Evolutionary conservation across 495 filamentous ascomycete species (phyloP).

Genomic region (Lepidopterella palustris): DNA sequence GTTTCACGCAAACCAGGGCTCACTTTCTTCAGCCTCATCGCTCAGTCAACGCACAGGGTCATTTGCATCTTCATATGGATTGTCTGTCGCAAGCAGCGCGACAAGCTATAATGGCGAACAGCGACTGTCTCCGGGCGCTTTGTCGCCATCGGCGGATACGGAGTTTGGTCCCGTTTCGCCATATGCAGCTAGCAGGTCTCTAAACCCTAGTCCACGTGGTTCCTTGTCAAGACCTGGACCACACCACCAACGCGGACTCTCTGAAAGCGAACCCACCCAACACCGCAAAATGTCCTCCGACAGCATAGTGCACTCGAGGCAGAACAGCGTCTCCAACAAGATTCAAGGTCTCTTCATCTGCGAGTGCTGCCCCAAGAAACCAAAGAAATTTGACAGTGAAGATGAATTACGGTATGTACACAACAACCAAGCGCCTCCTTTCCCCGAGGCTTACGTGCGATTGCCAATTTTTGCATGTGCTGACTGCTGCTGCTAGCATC

Average conservation of each 20-base stretch:
- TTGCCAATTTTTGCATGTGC: slow-evolving; percentile 5
- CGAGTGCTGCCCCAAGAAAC: slow-evolving; percentile 97
- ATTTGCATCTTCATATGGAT: slow-evolving; percentile 57
- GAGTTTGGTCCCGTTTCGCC: slow-evolving; percentile 49
- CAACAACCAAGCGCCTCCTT: background rate
- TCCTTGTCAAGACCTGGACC: slow-evolving; percentile 28
- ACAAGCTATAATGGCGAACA: slow-evolving; percentile 67
- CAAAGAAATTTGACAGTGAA: slow-evolving; percentile 87
- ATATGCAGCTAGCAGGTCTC: slow-evolving; percentile 51
- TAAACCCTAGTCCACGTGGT: slow-evolving; percentile 54
- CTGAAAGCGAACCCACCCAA: slow-evolving; percentile 32
- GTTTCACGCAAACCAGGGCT: slow-evolving; percentile 57
- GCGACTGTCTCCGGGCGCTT: slow-evolving; percentile 62
- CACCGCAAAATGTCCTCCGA: slow-evolving; percentile 42
- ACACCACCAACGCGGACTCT: slow-evolving; percentile 33
- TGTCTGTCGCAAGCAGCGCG: slow-evolving; percentile 65
- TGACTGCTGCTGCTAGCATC: slow-evolving; percentile 38
- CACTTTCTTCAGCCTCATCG: slow-evolving; percentile 68
- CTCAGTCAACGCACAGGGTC: slow-evolving; percentile 64
- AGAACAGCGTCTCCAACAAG: slow-evolving; percentile 31
- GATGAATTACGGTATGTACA: slow-evolving; percentile 75
- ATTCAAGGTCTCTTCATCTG: slow-evolving; percentile 64
- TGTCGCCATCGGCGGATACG: slow-evolving; percentile 59
- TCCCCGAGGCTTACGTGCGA: slow-evolving; percentile 13
- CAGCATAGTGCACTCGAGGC: slow-evolving; percentile 31